phyloP scores from a whole-genome alignment of 176 grass and related monocot species.

The Panicum miliaceum region DNA sequence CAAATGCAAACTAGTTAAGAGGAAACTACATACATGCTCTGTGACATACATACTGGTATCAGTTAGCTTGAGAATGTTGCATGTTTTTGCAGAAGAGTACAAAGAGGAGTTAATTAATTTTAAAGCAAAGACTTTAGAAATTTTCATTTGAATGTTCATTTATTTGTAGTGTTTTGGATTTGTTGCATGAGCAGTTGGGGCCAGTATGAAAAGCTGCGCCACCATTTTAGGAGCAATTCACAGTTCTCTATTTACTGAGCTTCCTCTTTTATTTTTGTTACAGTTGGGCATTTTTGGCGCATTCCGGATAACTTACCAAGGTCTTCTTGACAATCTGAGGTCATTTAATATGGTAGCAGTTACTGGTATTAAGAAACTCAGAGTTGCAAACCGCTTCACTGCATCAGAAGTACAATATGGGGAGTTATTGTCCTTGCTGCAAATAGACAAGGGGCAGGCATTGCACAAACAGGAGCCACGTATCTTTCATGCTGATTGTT shows the following conservation, averaged over 20 bases:
- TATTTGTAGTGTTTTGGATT: background rate
- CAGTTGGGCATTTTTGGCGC: conserved; percentile 75
- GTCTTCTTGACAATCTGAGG: conserved; percentile 69
- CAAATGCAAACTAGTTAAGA: background rate
- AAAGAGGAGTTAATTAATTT: background rate
- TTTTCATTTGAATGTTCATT: background rate
- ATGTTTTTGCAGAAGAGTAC: background rate
- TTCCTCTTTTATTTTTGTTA: conserved; percentile 6
- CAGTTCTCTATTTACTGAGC: background rate
- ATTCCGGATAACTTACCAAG: conserved; percentile 59
- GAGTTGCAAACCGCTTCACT: conserved; percentile 59
- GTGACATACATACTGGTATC: background rate
- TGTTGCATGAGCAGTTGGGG: background rate
- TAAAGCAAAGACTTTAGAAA: background rate
- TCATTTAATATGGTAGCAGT: conserved; percentile 57
- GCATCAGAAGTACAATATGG: conserved; percentile 62
- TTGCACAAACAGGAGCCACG: conserved; percentile 41
- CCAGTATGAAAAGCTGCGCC: background rate
- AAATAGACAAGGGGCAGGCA: conserved; percentile 50
- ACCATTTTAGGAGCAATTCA: background rate
- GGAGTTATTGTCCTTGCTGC: conserved; percentile 63
- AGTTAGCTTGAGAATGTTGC: background rate
- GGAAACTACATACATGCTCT: background rate
- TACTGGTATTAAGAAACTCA: conserved; percentile 66
- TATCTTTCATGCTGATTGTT: conserved; percentile 54